Base-by-base conservation (phyloP, 306 rosid species). In the Canavalia gladiata region DNA sequence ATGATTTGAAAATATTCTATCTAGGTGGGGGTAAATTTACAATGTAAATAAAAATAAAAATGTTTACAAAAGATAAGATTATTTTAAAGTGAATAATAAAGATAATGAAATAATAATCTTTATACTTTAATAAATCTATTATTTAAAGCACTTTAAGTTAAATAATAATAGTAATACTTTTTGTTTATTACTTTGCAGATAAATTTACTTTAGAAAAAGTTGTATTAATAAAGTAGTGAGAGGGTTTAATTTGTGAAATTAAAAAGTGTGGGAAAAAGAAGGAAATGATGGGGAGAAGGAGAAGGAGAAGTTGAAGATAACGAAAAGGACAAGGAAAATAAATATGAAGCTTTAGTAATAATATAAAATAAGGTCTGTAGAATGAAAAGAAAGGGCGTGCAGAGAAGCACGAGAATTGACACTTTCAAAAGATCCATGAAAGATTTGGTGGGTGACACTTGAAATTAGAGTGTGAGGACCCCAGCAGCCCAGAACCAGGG, bases 371-470 rank as follows among this genome's bases (percentile, higher is more conserved):
- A 57, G 1, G 13, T 13, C 1, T 30, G 69, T 42, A 74, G 29
- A 55, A 39, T 41, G 55, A 75, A 75, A 59, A 59, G 55, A 74
- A 43, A 62, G 55, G 58, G 67, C 41, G 29, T 73, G 52, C 11
- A 25, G 18, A 41, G 42, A 57, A 42, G 46, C 79, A 42, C 4
- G 79, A 57, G 79, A 59, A 75, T 65, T 37, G 57, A 77, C 66
- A 52, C 66, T 77, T 77, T 28, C 34, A 51, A 66, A 66, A 77
- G 67, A 77, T 77, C 43, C 33, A 6, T 6, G 46, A 52, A 65
- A 65, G 82, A 77, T 77, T 77, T 77, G 74, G 82, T 51, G 67
- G 75, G 56, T 66, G n/a, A 39, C 37, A 76, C 8, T 51, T 72
- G 72, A 63, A 35, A 55, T 42, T 33, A 10, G 58, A 45, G 49